phyloP scores from a whole-genome alignment of 306 rosid genomes.

The Cucumis sativus region Cucumber_9930_V3 NC_026661.2:13198501-13199000 shows the following conservation, averaged over 20 bases:
- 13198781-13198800: constrained; percentile 5
- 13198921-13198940: constrained; percentile 16
- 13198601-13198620: constrained; percentile 54
- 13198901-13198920: constrained; percentile 21
- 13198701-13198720: constrained; percentile 47
- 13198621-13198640: constrained; percentile 34
- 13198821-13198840: constrained; percentile 8
- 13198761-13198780: constrained; percentile 20
- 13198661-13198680: constrained; percentile 31
- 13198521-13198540: constrained; percentile 15
- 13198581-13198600: constrained; percentile 36
- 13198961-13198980: constrained; percentile 17
- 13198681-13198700: constrained; percentile 27
- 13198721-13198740: constrained; percentile 48
- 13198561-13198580: constrained; percentile 22
- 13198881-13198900: constrained; percentile 63
- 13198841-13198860: constrained; percentile 26
- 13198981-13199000: constrained; percentile 15
- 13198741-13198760: constrained; percentile 32
- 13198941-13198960: constrained; percentile 10
- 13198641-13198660: too few relatives aligned
- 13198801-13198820: constrained; percentile 19
- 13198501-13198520: constrained; percentile 6
- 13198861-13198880: constrained; percentile 36
- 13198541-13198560: constrained; percentile 10